Evolutionary conservation across 192 early-diverging fungal species (phyloP), one percentile per base, ranked within the genome.

Genomic region (Gryganskiella cystojenkinii): DNA sequence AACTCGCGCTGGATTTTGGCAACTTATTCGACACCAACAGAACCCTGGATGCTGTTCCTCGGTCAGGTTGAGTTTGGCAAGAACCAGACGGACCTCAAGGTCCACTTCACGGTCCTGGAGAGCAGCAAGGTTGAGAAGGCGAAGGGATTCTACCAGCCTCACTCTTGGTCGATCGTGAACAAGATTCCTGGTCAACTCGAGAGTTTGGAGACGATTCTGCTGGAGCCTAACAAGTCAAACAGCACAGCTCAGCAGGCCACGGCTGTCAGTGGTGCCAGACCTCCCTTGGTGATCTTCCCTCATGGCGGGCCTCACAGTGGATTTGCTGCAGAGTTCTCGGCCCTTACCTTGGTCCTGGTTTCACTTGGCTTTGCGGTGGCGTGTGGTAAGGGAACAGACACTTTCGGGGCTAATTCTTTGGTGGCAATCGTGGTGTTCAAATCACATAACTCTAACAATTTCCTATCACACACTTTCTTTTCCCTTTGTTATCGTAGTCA

Each of bases 281-380:
- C 72, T 8, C 91, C 91, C 15, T 81, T 93, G 57, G 81, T 94
- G 0, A 85, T 92, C n/a, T 70, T 85, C 56, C 93, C 94, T 1
- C 94, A 95, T 70, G 94, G 94, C 34, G 94, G 94, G 5, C 94
- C 94, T 14, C 92, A 95, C 64, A 64, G 76, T 9, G 67, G 69
- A 24, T 86, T 75, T 62, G 82, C 88, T 11, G 83, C 85, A 20
- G 88, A 82, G 25, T 90, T 87, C 67, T 78, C 65, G 14, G 61
- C 82, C 47, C 50, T 79, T 30, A 76, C 46, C 24, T 69, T 84
- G 25, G 82, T 81, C 10, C 83, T 92, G 13, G 83, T 80, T 11
- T 53, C 69, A n/a, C 69, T 92, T 46, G 92, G 92, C 2, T 91
- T 90, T 70, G 82, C 86, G n/a, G 84, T 89, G 45, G 81, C 78